A percentile compares a stretch with the other conserved stretches of the same genome.
Conservation (phyloP, 805 yeast genomes). For the Pichia californica region DNA sequence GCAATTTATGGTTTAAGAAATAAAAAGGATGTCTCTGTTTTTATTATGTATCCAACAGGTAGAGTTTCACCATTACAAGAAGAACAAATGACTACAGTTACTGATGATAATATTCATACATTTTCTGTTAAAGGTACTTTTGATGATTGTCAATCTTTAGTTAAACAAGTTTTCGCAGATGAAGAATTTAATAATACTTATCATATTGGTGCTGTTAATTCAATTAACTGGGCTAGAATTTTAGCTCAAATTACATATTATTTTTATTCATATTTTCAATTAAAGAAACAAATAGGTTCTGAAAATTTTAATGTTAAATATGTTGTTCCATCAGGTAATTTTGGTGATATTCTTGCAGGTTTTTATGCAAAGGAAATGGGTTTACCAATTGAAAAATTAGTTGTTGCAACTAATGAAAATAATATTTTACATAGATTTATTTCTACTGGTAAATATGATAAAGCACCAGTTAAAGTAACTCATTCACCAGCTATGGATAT, state of each 20-base stretch:
- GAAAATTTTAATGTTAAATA: constrained; percentile 52
- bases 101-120: constrained; percentile 89
- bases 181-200: constrained; percentile 77
- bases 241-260: constrained; percentile 96
- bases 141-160: constrained; percentile 97
- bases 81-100: constrained; percentile 96
- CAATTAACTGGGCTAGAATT: constrained; percentile 98
- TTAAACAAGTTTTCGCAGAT: constrained; percentile 89
- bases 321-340: constrained; percentile 97
- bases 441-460: constrained; percentile 79
- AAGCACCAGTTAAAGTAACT: constrained; percentile 76
- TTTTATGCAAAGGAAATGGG: constrained; percentile 95
- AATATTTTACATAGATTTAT: constrained; percentile 92
- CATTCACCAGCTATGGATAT: constrained; percentile 99
- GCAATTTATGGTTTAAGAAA: constrained; percentile 97
- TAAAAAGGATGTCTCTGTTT: constrained; percentile 95
- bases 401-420: constrained; percentile 93
- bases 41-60: constrained; percentile 94
- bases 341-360: constrained; percentile 97
- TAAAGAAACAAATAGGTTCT: constrained; percentile 33
- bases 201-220: constrained; percentile 96
- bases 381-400: constrained; percentile 75
- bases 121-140: constrained; percentile 93
- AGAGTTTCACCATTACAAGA: constrained; percentile 97
- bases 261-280: constrained; percentile 83